These are phyloP conservation scores for Antitrichia curtipendula DNA, from an alignment of 225 moss, liverwort and hornwort species.

Conservation along the genomic window DNA sequence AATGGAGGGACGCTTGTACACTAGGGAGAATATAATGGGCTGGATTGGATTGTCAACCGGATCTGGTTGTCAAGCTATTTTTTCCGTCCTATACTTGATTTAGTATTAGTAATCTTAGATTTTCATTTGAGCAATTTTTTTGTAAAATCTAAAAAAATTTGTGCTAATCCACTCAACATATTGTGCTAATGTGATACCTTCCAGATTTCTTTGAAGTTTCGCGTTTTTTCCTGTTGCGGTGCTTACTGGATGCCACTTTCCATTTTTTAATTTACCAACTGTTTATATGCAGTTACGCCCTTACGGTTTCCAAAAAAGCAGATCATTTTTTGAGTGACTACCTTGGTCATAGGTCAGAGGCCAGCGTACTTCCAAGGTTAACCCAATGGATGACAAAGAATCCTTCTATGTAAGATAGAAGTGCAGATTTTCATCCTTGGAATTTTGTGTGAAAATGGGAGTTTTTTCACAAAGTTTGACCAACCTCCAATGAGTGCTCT, in stretches of 20 bases:
- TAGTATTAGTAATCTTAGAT: neutral
- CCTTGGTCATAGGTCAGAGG: neutral
- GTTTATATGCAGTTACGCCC: neutral
- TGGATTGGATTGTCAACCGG: neutral
- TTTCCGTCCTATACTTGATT: neutral
- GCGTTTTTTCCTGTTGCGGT: neutral
- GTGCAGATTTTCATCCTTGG: neutral
- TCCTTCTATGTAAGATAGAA: neutral
- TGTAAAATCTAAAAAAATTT: neutral
- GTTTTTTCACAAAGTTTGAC: neutral
- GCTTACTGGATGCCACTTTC: neutral
- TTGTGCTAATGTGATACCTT: neutral
- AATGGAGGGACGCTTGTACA: constrained; percentile 6
- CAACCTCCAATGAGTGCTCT: neutral
- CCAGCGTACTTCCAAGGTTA: neutral
- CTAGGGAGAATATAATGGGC: neutral
- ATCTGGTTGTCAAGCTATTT: neutral
- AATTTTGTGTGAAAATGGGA: neutral
- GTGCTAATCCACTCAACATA: neutral
- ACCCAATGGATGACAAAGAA: neutral
- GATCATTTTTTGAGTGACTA: neutral
- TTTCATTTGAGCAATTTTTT: neutral
- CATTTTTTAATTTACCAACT: neutral
- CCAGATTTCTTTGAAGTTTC: neutral
- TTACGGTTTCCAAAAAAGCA: no score